Base-by-base conservation (phyloP, 768 basidiomycete species). In the Pulveroboletus ravenelii region DNA sequence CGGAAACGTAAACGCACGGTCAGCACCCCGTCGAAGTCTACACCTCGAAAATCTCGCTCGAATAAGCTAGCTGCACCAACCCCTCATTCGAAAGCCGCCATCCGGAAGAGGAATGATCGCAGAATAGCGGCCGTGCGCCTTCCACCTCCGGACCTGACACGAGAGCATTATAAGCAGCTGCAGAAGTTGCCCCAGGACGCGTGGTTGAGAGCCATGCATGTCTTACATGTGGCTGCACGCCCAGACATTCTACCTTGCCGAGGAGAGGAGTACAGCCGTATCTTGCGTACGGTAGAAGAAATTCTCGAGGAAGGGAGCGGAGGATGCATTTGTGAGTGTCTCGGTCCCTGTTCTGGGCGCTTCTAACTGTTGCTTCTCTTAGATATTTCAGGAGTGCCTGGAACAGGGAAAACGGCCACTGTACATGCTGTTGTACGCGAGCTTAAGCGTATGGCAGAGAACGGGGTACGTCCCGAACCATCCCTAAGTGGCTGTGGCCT, bases 341-440 rank as follows among this genome's bases (percentile, higher is more conserved):
- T 40, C 39, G 5, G 6, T 45, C 30, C 32, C 43, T 10, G 8
- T 31, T 38, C 35, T 34, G 0, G 13, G 34, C 13, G 6, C 17
- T 48, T 54, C 40, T 55, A 23, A 57, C 45, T 47, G 13, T 47
- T 13, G 10, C 8, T 6, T 14, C 7, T 25, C 51, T 13, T 47
- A 97, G 94, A 98, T 68, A 96, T 98, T 42, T 93, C 94, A 7
- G 95, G 96, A 9, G 93, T 97, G 7, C 96, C 95, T n/a, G 95
- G 96, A 7, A 98, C 95, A 2, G 95, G 96, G 9, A 99, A 98
- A 71, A 99, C 96, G 1, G 96, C 96, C 0, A 98, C 96, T 0
- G 93, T 98, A 0, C 94, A 97, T 60, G 89, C 88, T 1, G 87
- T 96, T 23, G 81, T 98, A 30, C 79, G 89, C 34, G 90, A 95